A percentile compares a stretch with the other conserved stretches of the same genome.
Evolutionary conservation across 1,284 basidiomycete genomes (phyloP).

Genomic region (Ganoderma boninense): DNA sequence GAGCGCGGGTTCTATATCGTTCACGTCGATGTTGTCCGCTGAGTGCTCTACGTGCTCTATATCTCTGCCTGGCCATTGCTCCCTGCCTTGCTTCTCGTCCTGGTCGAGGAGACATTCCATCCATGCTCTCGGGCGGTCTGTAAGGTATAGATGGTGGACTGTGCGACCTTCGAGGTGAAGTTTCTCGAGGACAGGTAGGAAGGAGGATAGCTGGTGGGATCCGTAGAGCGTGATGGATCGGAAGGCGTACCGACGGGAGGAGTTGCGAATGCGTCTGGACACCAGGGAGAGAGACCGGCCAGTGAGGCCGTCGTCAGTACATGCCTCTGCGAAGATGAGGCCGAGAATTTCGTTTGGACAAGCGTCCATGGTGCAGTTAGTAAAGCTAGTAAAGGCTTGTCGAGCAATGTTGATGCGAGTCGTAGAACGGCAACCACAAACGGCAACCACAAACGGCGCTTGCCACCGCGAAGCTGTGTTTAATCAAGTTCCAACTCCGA

Average conservation of each 20-base stretch:
- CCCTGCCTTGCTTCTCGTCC: not conserved
- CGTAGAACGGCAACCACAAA: too few species aligned
- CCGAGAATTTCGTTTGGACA: not conserved
- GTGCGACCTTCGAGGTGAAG: not conserved
- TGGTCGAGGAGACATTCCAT: not conserved
- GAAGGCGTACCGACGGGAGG: not conserved
- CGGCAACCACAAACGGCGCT: too few species aligned
- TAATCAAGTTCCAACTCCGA: too few species aligned
- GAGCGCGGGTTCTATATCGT: too few species aligned
- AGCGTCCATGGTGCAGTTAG: not conserved
- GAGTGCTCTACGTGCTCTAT: too few species aligned
- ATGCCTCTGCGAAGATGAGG: not conserved
- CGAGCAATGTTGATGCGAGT: too few species aligned
- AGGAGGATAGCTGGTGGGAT: not conserved
- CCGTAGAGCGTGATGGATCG: not conserved
- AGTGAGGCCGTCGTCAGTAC: not conserved
- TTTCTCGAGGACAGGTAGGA: not conserved
- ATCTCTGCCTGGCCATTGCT: not conserved
- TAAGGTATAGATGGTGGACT: not conserved
- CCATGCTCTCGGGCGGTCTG: not conserved
- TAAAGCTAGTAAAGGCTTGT: too few species aligned
- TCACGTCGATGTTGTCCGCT: not conserved
- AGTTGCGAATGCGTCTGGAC: not conserved
- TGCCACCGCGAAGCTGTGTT: too few species aligned
- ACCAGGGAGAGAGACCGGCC: not conserved